Evolutionary conservation across 805 yeast genomes (phyloP).

Genomic region (Myxozyma geophila): DNA sequence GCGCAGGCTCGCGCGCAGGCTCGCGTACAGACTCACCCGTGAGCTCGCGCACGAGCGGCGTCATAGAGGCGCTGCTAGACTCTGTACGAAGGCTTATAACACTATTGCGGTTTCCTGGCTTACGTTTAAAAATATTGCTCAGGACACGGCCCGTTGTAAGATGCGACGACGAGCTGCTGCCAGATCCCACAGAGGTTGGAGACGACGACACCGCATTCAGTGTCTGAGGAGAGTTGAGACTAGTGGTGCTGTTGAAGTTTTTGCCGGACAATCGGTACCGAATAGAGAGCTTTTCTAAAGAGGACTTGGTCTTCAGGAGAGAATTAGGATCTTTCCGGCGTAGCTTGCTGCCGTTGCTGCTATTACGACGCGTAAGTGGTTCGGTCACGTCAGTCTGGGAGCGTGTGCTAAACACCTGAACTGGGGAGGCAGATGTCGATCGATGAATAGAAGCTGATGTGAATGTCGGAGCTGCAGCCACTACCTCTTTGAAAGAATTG

Average conservation of each 20-base stretch:
- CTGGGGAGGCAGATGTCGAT: neutral
- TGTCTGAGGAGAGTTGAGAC: neutral
- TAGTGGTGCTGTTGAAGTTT: neutral
- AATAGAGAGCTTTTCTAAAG: conserved; percentile 28
- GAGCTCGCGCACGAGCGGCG: neutral
- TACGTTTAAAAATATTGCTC: conserved; percentile 19
- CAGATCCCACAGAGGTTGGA: conserved; percentile 1
- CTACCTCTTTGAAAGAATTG: neutral
- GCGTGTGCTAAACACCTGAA: neutral
- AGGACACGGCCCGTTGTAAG: conserved; percentile 4
- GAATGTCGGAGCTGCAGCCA: neutral
- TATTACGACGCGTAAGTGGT: neutral
- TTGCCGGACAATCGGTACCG: conserved; percentile 12
- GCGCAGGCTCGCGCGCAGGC: neutral
- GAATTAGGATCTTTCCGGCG: conserved; percentile 22
- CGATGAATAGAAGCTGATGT: neutral
- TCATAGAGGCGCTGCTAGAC: neutral
- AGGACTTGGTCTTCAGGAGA: conserved; percentile 32
- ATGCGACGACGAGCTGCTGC: conserved; percentile 4
- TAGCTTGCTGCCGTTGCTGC: neutral
- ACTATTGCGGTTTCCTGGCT: conserved; percentile 2
- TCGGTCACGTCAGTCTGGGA: neutral
- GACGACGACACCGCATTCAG: neutral
- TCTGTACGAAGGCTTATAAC: neutral
- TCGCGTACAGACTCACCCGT: neutral